Evolutionary conservation across 768 basidiomycete genomes (phyloP), one percentile per base, ranked within the genome.

Genomic region (Tylopilus rubrobrunneus): DNA sequence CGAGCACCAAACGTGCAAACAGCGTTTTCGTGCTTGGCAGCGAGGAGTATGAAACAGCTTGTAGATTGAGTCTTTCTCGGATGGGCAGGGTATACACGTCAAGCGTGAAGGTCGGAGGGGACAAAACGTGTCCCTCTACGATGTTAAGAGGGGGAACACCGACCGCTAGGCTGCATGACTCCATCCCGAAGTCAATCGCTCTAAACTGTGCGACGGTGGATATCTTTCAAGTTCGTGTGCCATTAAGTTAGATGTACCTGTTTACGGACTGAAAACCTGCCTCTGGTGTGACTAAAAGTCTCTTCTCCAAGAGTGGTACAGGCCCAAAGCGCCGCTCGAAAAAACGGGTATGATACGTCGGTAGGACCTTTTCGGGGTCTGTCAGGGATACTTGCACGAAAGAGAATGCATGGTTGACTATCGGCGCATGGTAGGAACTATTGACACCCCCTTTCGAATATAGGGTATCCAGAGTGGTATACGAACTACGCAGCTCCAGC

Each of bases 141-240:
- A 40, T 15, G 37, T 46, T 40, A 10, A 46, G 28, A 31, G 51
- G 2, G 7, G 44, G 51, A 17, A 52, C 29, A 5, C 36, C 37
- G 15, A 52, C 28, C 6, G 45, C 51, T 19, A 52, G 15, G 4
- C 36, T 39, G 28, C 51, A 52, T 5, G 37, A 52, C 21, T 52
- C 44, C 51, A 52, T 52, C 37, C 45, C 51, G 39, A 52, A 52
- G 21, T 52, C 51, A 8, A 46, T 52, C 15, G 45, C 37, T 52
- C 51, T 37, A 23, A 52, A 52, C 17, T 52, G 51, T 9, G 45
- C 37, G 25, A 52, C 21, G 23, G 45, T 52, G 17, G 36, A 46
- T 4, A 46, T 46, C 51, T 52, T 52, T 19, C 19, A 19, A 19
- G 19, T 19, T 19, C 51, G 27, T 8, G 31, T n/a, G 12, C 7